Percentiles rank a stretch among this genome's conserved stretches.
Conservation (phyloP, 805 yeast species). For the Scheffersomyces coipomensis region DNA sequence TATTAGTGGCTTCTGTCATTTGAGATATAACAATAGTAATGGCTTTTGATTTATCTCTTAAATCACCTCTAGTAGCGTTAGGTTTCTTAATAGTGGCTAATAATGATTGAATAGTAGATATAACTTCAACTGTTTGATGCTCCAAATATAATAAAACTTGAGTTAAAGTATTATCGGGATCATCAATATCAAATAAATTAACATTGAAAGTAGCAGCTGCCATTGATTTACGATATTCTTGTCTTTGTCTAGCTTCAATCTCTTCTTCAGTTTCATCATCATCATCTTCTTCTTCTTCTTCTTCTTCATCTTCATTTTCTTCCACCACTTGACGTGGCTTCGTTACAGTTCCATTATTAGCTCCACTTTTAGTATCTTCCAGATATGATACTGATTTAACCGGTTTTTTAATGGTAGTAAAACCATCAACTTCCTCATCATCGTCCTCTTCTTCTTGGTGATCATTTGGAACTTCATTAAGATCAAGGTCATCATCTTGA, state of each 20-base stretch:
- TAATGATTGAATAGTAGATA: conserved; percentile 82
- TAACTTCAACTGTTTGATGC: conserved; percentile 90
- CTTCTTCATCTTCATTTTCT: conserved; percentile 2
- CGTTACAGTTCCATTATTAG: not conserved
- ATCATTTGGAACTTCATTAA: conserved; percentile 3
- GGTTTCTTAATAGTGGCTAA: conserved; percentile 75
- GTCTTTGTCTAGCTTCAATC: conserved; percentile 38
- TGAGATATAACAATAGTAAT: conserved; percentile 76
- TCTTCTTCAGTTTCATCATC: conserved; percentile 27
- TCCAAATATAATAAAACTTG: conserved; percentile 84
- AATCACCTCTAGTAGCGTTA: conserved; percentile 70
- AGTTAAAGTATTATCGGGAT: conserved; percentile 85
- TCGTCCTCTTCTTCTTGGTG: not conserved
- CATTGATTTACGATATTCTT: conserved; percentile 45
- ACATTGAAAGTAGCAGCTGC: conserved; percentile 63
- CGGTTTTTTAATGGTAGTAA: not conserved
- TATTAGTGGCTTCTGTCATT: conserved; percentile 87
- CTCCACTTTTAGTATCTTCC: not conserved
- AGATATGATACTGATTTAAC: not conserved
- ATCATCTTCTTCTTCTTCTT: conserved; percentile 2
- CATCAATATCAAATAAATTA: conserved; percentile 74
- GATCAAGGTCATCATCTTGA: not conserved
- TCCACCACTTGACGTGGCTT: not conserved
- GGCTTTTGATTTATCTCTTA: conserved; percentile 71
- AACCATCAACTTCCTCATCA: not conserved